These are phyloP conservation scores for Candida sojae DNA, from an alignment of 1,139 yeast genomes.

Conservation along the genomic window DNA sequence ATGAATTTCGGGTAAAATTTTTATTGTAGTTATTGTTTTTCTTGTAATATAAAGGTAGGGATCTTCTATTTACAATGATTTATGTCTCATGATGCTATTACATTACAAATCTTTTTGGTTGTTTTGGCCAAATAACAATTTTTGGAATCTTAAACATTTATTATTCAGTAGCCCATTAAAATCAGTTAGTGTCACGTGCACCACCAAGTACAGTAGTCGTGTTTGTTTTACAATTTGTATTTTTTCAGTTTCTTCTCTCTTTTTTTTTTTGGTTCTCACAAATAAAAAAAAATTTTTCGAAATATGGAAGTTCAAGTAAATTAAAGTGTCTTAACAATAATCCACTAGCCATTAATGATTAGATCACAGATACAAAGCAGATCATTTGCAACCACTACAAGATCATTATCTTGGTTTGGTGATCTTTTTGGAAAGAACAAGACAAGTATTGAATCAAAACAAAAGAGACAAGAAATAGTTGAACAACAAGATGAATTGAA, in stretches of 20 bases:
- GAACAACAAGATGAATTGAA: conserved; percentile 43
- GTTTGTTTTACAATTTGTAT: not conserved
- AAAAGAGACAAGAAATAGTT: conserved; percentile 30
- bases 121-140: too few relatives aligned
- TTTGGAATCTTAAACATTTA: too few relatives aligned
- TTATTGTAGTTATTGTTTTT: too few relatives aligned
- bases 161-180: too few relatives aligned
- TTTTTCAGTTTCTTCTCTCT: too few relatives aligned
- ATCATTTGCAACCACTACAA: conserved; percentile 11
- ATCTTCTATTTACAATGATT: too few relatives aligned
- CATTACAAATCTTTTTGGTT: too few relatives aligned
- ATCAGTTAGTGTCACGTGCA: not conserved
- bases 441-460: conserved; percentile 10
- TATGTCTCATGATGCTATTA: too few relatives aligned
- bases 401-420: conserved; percentile 13
- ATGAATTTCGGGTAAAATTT: too few relatives aligned
- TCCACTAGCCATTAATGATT: not conserved
- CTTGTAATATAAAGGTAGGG: too few relatives aligned
- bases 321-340: not conserved
- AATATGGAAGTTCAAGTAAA: not conserved
- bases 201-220: not conserved
- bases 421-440: conserved; percentile 15
- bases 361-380: conserved; percentile 9
- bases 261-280: not conserved
- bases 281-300: not conserved